phyloP scores from a whole-genome alignment of 768 basidiomycete species.

The Termitomyces titanicus region DNA sequence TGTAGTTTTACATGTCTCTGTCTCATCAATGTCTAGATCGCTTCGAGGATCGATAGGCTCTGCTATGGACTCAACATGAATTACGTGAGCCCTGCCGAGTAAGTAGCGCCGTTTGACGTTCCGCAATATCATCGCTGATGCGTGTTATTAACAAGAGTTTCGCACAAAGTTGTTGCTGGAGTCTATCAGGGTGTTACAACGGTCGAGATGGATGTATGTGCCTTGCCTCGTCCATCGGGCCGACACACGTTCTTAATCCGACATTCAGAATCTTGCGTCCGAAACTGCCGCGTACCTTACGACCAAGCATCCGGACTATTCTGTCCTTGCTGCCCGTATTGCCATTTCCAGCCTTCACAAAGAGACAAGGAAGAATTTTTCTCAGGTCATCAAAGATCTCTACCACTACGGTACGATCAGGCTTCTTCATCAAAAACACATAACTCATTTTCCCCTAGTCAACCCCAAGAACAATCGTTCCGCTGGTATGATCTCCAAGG shows the following conservation, averaged over 20 bases:
- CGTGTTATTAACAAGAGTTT: constrained; percentile 49
- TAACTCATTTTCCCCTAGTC: constrained; percentile 39
- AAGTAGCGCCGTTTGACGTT: constrained; percentile 18
- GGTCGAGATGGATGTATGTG: constrained; percentile 88
- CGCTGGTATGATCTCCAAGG: constrained; percentile 88
- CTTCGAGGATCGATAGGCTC: constrained; percentile 81
- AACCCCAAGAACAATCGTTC: constrained; percentile 92
- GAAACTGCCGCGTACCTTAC: constrained; percentile 98
- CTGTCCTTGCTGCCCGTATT: constrained; percentile 96
- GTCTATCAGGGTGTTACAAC: constrained; percentile 98
- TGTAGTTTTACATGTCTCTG: constrained; percentile 9
- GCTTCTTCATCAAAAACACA: background rate
- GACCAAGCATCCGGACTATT: constrained; percentile 97
- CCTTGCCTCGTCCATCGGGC: background rate
- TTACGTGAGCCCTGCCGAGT: constrained; percentile 93
- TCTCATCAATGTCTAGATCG: constrained; percentile 54
- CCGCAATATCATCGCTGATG: background rate
- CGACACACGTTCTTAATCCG: background rate
- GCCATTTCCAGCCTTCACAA: constrained; percentile 99
- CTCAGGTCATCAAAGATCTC: constrained; percentile 86
- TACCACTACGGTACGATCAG: constrained; percentile 72
- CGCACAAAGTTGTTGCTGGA: constrained; percentile 90
- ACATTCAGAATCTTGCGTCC: constrained; percentile 83
- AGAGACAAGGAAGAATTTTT: constrained; percentile 97
- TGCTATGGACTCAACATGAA: constrained; percentile 94